phyloP scores from a whole-genome alignment of 2,329 filamentous ascomycete species.

The Aspergillus calidoustus region DNA sequence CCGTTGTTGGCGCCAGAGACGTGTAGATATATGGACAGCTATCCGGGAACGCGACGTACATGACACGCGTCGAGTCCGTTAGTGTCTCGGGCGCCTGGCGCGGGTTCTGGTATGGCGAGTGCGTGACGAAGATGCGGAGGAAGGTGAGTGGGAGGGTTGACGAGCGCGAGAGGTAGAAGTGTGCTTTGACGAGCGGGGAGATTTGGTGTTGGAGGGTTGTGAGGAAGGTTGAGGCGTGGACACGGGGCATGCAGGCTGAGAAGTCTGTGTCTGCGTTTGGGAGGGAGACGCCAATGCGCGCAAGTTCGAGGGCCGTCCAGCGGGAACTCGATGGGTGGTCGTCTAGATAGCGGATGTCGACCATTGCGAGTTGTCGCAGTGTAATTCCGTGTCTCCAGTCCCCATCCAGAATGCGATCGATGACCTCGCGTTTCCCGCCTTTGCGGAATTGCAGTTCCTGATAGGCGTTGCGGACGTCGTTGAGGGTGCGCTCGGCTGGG shows the following conservation, averaged over 20 bases:
- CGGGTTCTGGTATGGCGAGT: conserved; percentile 75
- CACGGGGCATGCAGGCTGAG: conserved; percentile 62
- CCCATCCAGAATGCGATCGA: conserved; percentile 61
- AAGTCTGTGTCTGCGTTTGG: conserved; percentile 33
- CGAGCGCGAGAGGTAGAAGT: conserved; percentile 79
- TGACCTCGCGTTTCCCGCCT: conserved; percentile 58
- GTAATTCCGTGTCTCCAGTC: conserved; percentile 62
- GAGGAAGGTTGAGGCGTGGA: conserved; percentile 81
- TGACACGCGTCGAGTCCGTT: conserved; percentile 69
- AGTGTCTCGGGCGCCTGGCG: conserved; percentile 42
- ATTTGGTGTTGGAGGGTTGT: conserved; percentile 75
- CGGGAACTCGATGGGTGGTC: conserved; percentile 56
- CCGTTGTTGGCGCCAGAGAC: conserved; percentile 51
- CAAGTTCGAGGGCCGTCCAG: conserved; percentile 59
- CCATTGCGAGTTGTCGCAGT: conserved; percentile 59
- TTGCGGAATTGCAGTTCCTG: conserved; percentile 60
- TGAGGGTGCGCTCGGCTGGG: conserved; percentile 66
- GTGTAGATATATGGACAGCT: conserved; percentile 76
- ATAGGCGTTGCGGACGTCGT: conserved; percentile 70
- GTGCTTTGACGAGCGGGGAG: conserved; percentile 78
- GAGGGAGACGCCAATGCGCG: conserved; percentile 28
- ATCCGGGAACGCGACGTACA: conserved; percentile 83
- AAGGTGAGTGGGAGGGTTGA: conserved; percentile 67
- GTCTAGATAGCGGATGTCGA: conserved; percentile 58
- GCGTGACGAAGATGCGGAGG: conserved; percentile 77